A percentile compares a stretch with the other conserved stretches of the same genome.
phyloP scores from a whole-genome alignment of 2,329 filamentous ascomycete species.

The Fonsecaea nubica region DNA sequence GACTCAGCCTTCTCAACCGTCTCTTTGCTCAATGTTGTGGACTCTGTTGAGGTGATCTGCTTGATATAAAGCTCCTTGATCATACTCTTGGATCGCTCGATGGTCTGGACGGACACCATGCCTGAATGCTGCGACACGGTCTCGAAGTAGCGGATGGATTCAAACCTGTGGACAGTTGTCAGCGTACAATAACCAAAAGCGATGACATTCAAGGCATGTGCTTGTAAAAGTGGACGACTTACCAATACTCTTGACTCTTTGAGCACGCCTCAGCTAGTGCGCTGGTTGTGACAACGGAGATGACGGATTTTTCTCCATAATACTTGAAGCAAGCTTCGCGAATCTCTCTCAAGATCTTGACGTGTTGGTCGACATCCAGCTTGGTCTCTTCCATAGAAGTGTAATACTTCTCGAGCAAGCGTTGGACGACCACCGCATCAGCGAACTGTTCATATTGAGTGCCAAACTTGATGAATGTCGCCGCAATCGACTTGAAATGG shows the following conservation, averaged over 20 bases:
- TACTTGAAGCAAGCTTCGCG: slow-evolving; percentile 46
- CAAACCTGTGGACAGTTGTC: slow-evolving; percentile 7
- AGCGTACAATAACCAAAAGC: neutral
- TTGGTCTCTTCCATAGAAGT: slow-evolving; percentile 47
- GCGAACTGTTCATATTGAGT: slow-evolving; percentile 46
- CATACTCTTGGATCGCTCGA: slow-evolving; percentile 24
- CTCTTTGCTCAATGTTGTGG: slow-evolving; percentile 23
- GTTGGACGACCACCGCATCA: slow-evolving; percentile 45
- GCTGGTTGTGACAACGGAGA: slow-evolving; percentile 42
- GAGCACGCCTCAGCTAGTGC: slow-evolving; percentile 47
- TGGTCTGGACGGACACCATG: slow-evolving; percentile 13
- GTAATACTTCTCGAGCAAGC: slow-evolving; percentile 47
- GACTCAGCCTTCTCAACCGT: slow-evolving; percentile 21
- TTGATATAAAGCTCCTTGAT: slow-evolving; percentile 26
- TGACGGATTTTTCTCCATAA: slow-evolving; percentile 44
- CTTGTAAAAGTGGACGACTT: neutral
- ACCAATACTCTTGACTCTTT: slow-evolving; percentile 31
- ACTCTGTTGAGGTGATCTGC: slow-evolving; percentile 22
- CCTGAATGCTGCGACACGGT: slow-evolving; percentile 18
- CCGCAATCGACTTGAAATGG: slow-evolving; percentile 47
- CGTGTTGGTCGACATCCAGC: slow-evolving; percentile 43
- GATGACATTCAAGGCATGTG: neutral
- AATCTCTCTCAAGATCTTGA: slow-evolving; percentile 47
- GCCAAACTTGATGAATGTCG: slow-evolving; percentile 47
- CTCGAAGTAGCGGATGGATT: slow-evolving; percentile 27